phyloP scores from a whole-genome alignment of 805 yeast genomes.

The baker's yeast (Saccharomyces cerevisiae) region DNA sequence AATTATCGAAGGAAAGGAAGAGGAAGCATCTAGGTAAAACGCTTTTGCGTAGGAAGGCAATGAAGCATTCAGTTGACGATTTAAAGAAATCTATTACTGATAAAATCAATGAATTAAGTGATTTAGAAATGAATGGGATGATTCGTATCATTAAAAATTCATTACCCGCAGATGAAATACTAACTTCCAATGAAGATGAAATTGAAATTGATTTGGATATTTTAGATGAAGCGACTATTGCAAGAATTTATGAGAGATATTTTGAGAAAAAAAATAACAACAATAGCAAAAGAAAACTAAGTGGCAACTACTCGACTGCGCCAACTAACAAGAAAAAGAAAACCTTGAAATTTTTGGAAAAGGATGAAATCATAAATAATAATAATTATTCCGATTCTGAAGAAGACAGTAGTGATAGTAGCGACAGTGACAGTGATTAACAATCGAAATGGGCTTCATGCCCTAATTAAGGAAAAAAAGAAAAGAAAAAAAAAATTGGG shows the following conservation, averaged over 20 bases:
- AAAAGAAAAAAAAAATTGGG: background rate
- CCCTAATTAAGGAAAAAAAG: background rate
- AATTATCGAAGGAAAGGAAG: background rate
- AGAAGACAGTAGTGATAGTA: conserved; percentile 10
- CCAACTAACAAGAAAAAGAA: background rate
- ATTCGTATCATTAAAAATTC: conserved; percentile 77
- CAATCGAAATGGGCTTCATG: background rate
- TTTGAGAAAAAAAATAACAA: conserved; percentile 38
- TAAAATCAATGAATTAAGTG: conserved; percentile 67
- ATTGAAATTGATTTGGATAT: conserved; percentile 94
- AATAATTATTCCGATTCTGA: conserved; percentile 2
- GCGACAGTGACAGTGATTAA: background rate
- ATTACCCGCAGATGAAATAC: conserved; percentile 35
- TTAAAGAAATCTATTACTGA: conserved; percentile 94
- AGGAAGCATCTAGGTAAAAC: background rate
- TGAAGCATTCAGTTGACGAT: conserved; percentile 53
- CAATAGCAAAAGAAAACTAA: background rate
- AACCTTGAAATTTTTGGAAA: conserved; percentile 14
- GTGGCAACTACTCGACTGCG: background rate
- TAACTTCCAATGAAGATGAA: conserved; percentile 65
- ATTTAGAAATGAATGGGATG: conserved; percentile 74
- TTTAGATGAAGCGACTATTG: conserved; percentile 72
- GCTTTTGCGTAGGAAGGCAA: conserved; percentile 12
- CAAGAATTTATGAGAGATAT: conserved; percentile 77
- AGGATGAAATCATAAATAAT: conserved; percentile 4